phyloP scores from a whole-genome alignment of 164 flowering plant genomes.

The Malania oleifera region DNA sequence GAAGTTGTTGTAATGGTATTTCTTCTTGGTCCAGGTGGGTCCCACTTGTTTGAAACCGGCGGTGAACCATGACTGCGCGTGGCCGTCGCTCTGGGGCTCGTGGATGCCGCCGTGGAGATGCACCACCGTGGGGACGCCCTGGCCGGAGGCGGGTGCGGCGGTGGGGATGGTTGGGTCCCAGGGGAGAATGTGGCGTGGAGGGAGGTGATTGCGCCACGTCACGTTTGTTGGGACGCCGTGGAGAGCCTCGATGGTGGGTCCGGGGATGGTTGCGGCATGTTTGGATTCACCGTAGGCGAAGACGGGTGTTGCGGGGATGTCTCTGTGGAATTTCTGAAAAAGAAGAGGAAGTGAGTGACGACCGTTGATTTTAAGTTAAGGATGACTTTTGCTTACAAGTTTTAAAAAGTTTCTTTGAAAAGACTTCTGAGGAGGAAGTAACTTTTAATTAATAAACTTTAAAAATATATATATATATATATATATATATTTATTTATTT shows the following conservation, averaged over 20 bases:
- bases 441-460: too few species aligned
- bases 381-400: too few species aligned
- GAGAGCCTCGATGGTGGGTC: conserved; percentile 54
- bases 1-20: conserved; percentile 35
- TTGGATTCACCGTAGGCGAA: conserved; percentile 50
- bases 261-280: conserved; percentile 43
- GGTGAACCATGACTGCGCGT: conserved; percentile 50
- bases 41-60: conserved; percentile 32
- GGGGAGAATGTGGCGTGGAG: conserved; percentile 41
- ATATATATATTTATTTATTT: too few species aligned
- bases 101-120: conserved; percentile 58
- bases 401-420: too few species aligned
- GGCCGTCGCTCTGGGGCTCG: conserved; percentile 48
- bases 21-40: conserved; percentile 37
- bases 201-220: conserved; percentile 52
- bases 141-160: conserved; percentile 21
- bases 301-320: conserved; percentile 45
- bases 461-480: too few species aligned
- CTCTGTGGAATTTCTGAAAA: conserved; percentile 75
- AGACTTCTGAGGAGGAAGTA: too few species aligned
- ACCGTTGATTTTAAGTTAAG: too few species aligned
- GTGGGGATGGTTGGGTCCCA: conserved; percentile 63
- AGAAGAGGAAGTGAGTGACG: not conserved
- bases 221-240: conserved; percentile 34
- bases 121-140: conserved; percentile 52